Evolutionary conservation across 2,329 filamentous ascomycete genomes (phyloP).

Genomic region (Stagonosporopsis chrysanthemi): DNA sequence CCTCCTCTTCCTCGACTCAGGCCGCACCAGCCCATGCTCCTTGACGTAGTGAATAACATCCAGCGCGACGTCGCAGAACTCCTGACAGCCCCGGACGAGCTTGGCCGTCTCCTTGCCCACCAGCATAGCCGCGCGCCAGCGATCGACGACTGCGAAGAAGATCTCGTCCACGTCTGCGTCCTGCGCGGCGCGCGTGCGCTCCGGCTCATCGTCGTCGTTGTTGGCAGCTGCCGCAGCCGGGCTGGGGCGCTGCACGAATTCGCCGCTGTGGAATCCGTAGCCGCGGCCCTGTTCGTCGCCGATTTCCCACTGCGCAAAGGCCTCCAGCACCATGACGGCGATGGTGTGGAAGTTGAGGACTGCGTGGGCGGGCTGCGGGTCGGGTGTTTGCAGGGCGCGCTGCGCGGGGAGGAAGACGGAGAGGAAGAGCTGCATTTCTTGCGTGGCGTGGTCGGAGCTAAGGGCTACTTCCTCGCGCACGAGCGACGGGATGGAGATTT

Average conservation of each 20-base stretch:
- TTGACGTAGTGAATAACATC: slow-evolving; percentile 43
- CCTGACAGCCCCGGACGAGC: slow-evolving; percentile 39
- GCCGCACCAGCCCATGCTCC: slow-evolving; percentile 32
- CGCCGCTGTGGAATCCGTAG: slow-evolving; percentile 11
- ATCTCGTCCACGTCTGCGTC: slow-evolving; percentile 39
- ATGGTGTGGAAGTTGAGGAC: slow-evolving; percentile 47
- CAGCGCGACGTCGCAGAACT: slow-evolving; percentile 44
- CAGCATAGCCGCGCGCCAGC: slow-evolving; percentile 39
- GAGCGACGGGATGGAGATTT: slow-evolving; percentile 50
- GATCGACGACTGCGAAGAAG: slow-evolving; percentile 43
- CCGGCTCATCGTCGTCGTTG: neutral
- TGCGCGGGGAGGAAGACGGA: slow-evolving; percentile 42
- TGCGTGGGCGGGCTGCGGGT: slow-evolving; percentile 31
- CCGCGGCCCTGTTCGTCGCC: slow-evolving; percentile 32
- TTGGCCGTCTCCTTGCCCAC: slow-evolving; percentile 23
- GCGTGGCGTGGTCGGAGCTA: slow-evolving; percentile 30
- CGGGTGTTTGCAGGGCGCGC: slow-evolving; percentile 22
- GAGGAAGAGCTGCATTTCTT: slow-evolving; percentile 39
- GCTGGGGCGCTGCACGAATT: neutral
- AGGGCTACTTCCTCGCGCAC: slow-evolving; percentile 43
- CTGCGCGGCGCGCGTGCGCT: slow-evolving; percentile 10
- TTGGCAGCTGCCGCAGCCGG: neutral
- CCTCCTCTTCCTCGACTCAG: slow-evolving; percentile 14
- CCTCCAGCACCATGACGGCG: slow-evolving; percentile 42
- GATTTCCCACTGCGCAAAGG: slow-evolving; percentile 34